A percentile compares a stretch with the other conserved stretches of the same genome.
Evolutionary conservation across 805 yeast genomes (phyloP).

Genomic region (Metschnikowia borealis): DNA sequence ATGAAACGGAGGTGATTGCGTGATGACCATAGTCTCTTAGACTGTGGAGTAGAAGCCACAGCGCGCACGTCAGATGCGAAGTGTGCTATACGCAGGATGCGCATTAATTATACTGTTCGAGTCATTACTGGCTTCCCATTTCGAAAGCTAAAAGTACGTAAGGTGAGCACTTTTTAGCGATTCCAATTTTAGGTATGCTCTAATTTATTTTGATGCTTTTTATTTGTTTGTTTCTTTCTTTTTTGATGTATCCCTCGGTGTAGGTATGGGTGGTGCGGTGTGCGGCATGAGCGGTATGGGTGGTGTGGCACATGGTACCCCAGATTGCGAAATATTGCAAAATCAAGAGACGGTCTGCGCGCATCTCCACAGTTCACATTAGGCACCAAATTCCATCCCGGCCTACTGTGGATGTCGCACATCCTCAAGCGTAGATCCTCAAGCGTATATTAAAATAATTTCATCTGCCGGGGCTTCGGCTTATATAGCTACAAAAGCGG

Average conservation of each 20-base stretch:
- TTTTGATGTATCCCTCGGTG: too few relatives aligned
- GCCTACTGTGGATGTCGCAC: background rate
- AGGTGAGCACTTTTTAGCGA: too few relatives aligned
- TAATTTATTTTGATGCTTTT: too few relatives aligned
- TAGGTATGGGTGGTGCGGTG: background rate
- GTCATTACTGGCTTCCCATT: too few relatives aligned
- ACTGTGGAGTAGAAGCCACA: background rate
- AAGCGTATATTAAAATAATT: background rate
- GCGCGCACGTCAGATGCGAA: background rate
- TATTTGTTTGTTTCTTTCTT: too few relatives aligned
- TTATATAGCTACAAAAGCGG: background rate
- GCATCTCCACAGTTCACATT: background rate
- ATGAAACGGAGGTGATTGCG: background rate
- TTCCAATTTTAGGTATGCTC: too few relatives aligned
- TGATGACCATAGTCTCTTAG: background rate
- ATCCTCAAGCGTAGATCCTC: too few relatives aligned
- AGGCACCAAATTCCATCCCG: background rate
- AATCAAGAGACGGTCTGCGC: background rate
- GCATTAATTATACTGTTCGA: background rate
- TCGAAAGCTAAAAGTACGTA: too few relatives aligned
- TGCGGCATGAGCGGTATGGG: background rate
- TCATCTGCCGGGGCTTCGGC: background rate
- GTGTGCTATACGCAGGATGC: background rate
- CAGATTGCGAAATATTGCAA: background rate
- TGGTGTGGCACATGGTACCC: background rate